Percentiles rank a stretch among this genome's conserved stretches.
phyloP scores from a whole-genome alignment of 495 filamentous ascomycete species.

The Penicillium coffeae region DNA sequence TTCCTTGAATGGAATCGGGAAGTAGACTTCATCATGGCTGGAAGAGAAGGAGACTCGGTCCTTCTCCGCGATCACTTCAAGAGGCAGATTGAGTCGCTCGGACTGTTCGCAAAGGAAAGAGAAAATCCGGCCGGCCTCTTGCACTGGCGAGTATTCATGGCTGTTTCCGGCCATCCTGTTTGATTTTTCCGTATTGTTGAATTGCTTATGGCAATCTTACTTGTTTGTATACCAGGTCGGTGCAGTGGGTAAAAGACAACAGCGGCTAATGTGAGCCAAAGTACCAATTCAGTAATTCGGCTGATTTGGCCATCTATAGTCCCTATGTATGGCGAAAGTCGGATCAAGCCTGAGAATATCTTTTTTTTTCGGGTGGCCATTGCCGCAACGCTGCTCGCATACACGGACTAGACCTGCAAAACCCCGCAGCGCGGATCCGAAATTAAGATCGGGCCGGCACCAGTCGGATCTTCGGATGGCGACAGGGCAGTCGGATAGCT shows the following conservation, averaged over 20 bases:
- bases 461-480: not conserved
- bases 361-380: too few relatives aligned
- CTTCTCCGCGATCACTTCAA: conserved; percentile 30
- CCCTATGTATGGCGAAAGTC: not conserved
- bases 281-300: too few relatives aligned
- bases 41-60: conserved; percentile 40
- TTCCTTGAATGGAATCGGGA: conserved; percentile 68
- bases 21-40: conserved; percentile 41
- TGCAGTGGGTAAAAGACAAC: too few relatives aligned
- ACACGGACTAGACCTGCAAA: too few relatives aligned
- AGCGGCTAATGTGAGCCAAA: too few relatives aligned
- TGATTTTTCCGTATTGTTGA: not conserved
- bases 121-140: conserved; percentile 43
- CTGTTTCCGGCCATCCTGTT: not conserved
- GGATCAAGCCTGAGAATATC: too few relatives aligned
- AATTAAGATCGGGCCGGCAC: not conserved
- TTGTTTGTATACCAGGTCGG: too few relatives aligned
- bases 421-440: not conserved
- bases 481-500: not conserved
- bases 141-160: conserved; percentile 34
- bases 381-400: too few relatives aligned
- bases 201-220: too few relatives aligned
- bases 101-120: conserved; percentile 37
- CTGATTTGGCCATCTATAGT: too few relatives aligned
- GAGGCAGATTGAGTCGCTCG: conserved; percentile 34